A percentile compares a stretch with the other conserved stretches of the same genome.
Evolutionary conservation across 2,329 filamentous ascomycete species (phyloP).

Genomic region (Hypoxylon sp.): DNA sequence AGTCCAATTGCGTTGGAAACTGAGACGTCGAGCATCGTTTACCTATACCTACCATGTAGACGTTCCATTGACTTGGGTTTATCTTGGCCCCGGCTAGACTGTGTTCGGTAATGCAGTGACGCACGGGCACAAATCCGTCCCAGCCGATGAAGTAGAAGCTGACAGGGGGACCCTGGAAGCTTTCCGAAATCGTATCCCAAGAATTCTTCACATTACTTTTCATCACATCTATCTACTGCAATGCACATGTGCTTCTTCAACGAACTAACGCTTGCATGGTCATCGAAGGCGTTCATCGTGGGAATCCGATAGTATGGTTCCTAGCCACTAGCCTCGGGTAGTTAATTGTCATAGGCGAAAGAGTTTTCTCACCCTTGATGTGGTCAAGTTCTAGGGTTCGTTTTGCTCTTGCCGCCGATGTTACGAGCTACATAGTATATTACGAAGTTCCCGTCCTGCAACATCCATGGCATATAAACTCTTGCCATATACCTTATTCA

Average conservation of each 20-base stretch:
- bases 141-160: conserved; percentile 30
- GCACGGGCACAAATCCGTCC: conserved; percentile 34
- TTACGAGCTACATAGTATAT: not conserved
- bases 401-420: not conserved
- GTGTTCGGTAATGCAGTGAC: conserved; percentile 38
- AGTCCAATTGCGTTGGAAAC: not conserved
- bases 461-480: not conserved
- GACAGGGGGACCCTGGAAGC: conserved; percentile 30
- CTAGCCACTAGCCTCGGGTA: conserved; percentile 3
- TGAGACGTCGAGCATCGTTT: not conserved
- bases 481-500: conserved; percentile 19
- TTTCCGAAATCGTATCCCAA: conserved; percentile 25
- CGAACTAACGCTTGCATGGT: not conserved
- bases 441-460: not conserved
- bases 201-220: conserved; percentile 23
- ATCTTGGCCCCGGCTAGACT: conserved; percentile 25
- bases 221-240: conserved; percentile 15
- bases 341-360: not conserved
- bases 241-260: conserved; percentile 20
- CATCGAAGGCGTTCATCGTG: conserved; percentile 2
- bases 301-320: conserved; percentile 28
- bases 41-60: not conserved
- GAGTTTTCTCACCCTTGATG: not conserved
- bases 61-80: conserved; percentile 8
- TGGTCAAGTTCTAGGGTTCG: not conserved